Conservation (phyloP, 2,329 filamentous ascomycete genomes). For the Sporothrix variecibatus region DNA sequence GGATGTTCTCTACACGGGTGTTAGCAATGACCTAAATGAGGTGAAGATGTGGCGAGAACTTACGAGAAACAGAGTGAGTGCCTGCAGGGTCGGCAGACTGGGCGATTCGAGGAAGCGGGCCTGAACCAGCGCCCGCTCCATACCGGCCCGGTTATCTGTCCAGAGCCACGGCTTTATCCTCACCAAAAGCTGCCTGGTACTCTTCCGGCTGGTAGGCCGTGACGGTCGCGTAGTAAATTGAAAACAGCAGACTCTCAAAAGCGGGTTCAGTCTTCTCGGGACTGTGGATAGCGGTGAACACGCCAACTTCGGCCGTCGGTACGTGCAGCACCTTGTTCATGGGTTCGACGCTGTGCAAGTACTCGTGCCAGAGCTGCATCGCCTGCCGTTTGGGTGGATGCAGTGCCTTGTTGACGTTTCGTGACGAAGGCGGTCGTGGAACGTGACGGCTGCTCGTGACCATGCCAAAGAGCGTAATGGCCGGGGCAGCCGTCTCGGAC, state of each 20-base stretch:
- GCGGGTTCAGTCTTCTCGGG: conserved; percentile 16
- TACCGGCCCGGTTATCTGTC: conserved; percentile 29
- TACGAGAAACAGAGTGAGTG: conserved; percentile 30
- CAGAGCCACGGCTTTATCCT: conserved; percentile 27
- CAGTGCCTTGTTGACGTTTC: conserved; percentile 5
- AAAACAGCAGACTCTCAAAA: conserved; percentile 31
- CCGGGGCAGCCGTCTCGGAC: neutral
- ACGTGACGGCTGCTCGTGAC: conserved; percentile 11
- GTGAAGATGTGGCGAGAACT: neutral
- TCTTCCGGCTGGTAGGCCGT: conserved; percentile 30
- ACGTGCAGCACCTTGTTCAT: conserved; percentile 33
- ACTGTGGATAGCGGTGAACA: conserved; percentile 32
- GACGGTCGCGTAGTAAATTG: conserved; percentile 30
- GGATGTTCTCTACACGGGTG: conserved; percentile 12
- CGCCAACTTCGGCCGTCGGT: conserved; percentile 30
- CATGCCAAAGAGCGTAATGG: conserved; percentile 27
- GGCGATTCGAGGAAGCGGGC: conserved; percentile 32
- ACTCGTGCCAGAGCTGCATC: conserved; percentile 32
- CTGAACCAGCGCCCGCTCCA: conserved; percentile 31
- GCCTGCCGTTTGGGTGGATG: conserved; percentile 29
- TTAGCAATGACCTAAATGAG: neutral
- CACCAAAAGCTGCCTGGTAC: conserved; percentile 28
- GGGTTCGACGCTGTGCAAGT: conserved; percentile 30
- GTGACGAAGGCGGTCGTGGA: neutral
- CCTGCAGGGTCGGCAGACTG: conserved; percentile 30